Base-by-base conservation (phyloP, 2,329 filamentous ascomycete genomes). In the Xylariaceae sp. region DNA sequence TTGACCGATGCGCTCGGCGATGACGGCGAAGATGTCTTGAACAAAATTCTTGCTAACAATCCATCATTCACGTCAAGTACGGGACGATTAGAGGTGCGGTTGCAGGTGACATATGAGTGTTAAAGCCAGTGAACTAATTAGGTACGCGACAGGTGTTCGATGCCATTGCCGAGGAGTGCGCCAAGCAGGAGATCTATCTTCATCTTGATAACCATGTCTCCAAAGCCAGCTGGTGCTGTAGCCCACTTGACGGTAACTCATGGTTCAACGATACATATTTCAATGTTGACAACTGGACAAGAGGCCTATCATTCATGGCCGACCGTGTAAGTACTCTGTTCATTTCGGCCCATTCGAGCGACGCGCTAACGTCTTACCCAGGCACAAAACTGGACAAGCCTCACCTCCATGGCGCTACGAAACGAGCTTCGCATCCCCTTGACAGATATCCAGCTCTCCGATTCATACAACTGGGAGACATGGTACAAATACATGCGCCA, bases 201-300 rank as follows among this genome's bases (percentile, higher is more conserved):
- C 77, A 82, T 51, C 71, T 83, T 1, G 80, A 84, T 60, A 83
- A 84, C 57, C 81, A 84, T 61, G 72, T 83, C 47, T 81, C 78
- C 6, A 75, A 72, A 48, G 80, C 72, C 2, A 70, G 69, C 49
- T 84, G 81, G 81, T 84, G 81, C 58, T 83, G 81, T 55, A 70
- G 65, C 6, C 68, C 65, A 1, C 64, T 63, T 0, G 81, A 84
- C 46, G 78, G 78, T 2, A 84, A 84, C 58, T 68, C 72, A 17
- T 84, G 80, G 80, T 83, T 80, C 69, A 78, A 81, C 10, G 82
- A 86, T 57, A 72, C 67, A 0, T 74, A 80, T 58, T 87, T 86
- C 57, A 62, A 78, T 43, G 68, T 75, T 0, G 65, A 69, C 0
- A 84, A 83, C 22, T 87, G 83, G 83, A 72, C 75, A 6, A 71